Evolutionary conservation across 2,329 filamentous ascomycete species (phyloP).

Genomic region (Ceratocystis ficicola): DNA sequence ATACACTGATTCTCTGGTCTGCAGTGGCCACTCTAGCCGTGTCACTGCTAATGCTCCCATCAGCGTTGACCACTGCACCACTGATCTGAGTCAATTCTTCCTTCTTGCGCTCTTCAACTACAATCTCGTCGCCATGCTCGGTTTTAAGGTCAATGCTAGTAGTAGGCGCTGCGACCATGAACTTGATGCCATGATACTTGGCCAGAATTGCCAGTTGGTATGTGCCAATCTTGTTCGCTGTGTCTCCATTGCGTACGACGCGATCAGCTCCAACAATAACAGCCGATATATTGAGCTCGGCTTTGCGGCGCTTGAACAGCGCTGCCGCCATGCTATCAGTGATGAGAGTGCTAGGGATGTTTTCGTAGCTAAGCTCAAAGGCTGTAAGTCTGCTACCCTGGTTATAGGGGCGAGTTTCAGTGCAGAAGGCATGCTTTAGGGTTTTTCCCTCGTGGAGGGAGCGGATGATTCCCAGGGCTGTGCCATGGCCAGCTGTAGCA

Average conservation of each 20-base stretch:
- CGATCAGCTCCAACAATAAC: conserved; percentile 92
- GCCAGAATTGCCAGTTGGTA: conserved; percentile 88
- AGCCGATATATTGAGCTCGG: conserved; percentile 58
- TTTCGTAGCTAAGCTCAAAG: conserved; percentile 90
- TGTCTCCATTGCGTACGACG: conserved; percentile 92
- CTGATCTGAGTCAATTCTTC: conserved; percentile 77
- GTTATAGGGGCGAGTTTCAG: conserved; percentile 94
- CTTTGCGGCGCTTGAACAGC: conserved; percentile 54
- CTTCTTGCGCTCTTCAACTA: conserved; percentile 75
- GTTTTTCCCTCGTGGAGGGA: conserved; percentile 55
- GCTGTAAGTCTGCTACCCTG: conserved; percentile 90
- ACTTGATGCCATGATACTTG: conserved; percentile 76
- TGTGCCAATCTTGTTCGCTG: conserved; percentile 96
- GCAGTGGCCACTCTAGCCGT: conserved; percentile 67
- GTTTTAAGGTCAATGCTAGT: conserved; percentile 87
- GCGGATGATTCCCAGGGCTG: conserved; percentile 85
- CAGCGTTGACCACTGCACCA: conserved; percentile 56
- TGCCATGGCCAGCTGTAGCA: conserved; percentile 94
- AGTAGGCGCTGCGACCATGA: conserved; percentile 85
- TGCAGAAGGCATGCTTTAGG: conserved; percentile 81
- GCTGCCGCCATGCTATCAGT: conserved; percentile 95
- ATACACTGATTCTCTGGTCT: conserved; percentile 65
- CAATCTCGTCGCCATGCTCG: conserved; percentile 62
- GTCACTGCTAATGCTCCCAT: conserved; percentile 50
- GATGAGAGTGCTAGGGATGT: conserved; percentile 80